Percentiles rank a stretch among this genome's conserved stretches.
phyloP scores from a whole-genome alignment of 768 basidiomycete species.

The Amanita subjunquillea region DNA sequence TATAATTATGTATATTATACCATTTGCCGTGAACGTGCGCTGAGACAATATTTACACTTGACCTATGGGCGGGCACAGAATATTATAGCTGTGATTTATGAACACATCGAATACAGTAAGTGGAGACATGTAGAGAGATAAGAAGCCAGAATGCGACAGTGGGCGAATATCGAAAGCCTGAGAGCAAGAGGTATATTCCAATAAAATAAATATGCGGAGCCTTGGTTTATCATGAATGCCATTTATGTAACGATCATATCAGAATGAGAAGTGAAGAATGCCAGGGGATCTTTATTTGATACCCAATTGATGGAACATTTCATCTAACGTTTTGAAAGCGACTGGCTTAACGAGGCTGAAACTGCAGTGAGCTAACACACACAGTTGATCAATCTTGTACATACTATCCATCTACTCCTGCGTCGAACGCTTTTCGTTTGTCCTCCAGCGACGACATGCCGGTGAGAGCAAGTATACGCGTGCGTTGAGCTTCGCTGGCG shows the following conservation, averaged over 20 bases:
- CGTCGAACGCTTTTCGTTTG: slow-evolving; percentile 82
- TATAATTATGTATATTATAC: slow-evolving; percentile 5
- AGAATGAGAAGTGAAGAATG: not conserved
- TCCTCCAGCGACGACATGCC: slow-evolving; percentile 93
- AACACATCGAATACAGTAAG: not conserved
- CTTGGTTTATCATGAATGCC: not conserved
- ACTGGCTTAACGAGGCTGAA: slow-evolving; percentile 88
- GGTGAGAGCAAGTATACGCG: slow-evolving; percentile 78
- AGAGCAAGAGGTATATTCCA: not conserved
- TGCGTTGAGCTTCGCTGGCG: slow-evolving; percentile 41
- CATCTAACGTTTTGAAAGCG: slow-evolving; percentile 83
- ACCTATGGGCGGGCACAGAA: not conserved
- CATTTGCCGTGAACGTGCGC: not conserved
- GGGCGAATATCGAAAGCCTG: not conserved
- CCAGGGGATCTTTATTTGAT: slow-evolving; percentile 19
- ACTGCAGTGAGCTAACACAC: slow-evolving; percentile 1
- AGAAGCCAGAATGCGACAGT: not conserved
- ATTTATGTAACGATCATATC: slow-evolving; percentile 1
- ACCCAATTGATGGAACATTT: slow-evolving; percentile 71
- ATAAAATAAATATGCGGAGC: slow-evolving; percentile 1
- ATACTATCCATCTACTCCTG: slow-evolving; percentile 93
- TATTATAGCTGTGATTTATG: slow-evolving; percentile 1
- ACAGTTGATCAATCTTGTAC: slow-evolving; percentile 19
- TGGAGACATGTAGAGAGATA: not conserved
- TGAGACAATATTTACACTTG: not conserved